Evolutionary conservation across 768 basidiomycete genomes (phyloP).

Genomic region (Pleurotus ostreatus): DNA sequence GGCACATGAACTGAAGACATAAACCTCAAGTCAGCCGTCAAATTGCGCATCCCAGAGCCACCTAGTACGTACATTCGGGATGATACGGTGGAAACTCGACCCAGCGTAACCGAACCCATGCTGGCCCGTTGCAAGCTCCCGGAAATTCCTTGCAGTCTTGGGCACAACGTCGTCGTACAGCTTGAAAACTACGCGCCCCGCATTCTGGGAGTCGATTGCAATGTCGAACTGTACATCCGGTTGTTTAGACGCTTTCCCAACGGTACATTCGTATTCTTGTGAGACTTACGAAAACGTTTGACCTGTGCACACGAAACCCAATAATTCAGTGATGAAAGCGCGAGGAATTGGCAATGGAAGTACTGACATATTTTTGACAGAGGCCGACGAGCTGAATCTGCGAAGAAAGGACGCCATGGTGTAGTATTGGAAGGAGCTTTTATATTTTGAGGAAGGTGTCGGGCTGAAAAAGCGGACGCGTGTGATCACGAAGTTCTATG

Average conservation of each 20-base stretch:
- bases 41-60: neutral
- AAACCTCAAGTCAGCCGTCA: neutral
- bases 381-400: neutral
- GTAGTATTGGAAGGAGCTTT: neutral
- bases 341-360: slow-evolving; percentile 1
- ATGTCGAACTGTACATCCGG: slow-evolving; percentile 51
- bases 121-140: slow-evolving; percentile 67
- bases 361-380: slow-evolving; percentile 23
- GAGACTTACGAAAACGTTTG: slow-evolving; percentile 34
- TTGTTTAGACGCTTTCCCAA: neutral
- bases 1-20: slow-evolving; percentile 65
- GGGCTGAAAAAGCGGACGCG: neutral
- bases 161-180: slow-evolving; percentile 84
- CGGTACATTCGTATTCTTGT: neutral
- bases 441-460: neutral
- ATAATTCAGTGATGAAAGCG: slow-evolving; percentile 8
- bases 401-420: slow-evolving; percentile 1
- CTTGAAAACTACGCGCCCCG: slow-evolving; percentile 77
- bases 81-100: slow-evolving; percentile 69
- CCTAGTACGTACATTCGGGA: slow-evolving; percentile 47
- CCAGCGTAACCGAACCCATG: slow-evolving; percentile 71
- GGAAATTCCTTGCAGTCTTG: slow-evolving; percentile 76
- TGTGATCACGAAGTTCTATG: neutral
- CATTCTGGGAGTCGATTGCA: slow-evolving; percentile 51
- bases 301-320: slow-evolving; percentile 17